These are phyloP conservation scores for Oxytropis ochrocephala DNA, from an alignment of 306 rosid species.

Conservation along the genomic window DNA sequence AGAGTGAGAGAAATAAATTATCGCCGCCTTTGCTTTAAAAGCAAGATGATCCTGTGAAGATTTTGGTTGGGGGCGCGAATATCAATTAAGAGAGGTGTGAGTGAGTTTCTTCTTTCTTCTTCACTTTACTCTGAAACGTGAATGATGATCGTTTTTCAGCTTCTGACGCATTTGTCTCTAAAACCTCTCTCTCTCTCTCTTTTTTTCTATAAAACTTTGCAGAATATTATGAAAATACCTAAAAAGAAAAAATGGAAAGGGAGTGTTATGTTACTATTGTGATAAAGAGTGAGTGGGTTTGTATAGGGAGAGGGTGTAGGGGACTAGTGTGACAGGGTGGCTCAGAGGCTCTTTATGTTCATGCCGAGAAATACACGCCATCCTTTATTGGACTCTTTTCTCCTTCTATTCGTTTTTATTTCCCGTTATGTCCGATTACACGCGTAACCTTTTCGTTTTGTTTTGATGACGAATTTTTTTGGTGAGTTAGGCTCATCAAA, in stretches of 20 bases:
- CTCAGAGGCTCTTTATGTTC: conserved; percentile 20
- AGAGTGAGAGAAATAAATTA: conserved; percentile 24
- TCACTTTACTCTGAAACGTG: neutral
- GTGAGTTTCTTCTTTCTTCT: neutral
- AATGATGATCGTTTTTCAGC: conserved; percentile 17
- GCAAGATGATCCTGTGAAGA: conserved; percentile 49
- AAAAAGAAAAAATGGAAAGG: neutral
- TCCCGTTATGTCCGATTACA: no score
- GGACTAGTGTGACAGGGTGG: conserved; percentile 55
- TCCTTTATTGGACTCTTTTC: no score
- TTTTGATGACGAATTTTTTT: no score
- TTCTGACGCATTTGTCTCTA: conserved; percentile 47
- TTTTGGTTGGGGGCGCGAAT: conserved; percentile 55
- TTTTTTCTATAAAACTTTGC: conserved; percentile 12
- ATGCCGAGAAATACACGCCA: no score
- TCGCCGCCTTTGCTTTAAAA: conserved; percentile 79
- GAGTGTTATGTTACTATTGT: no score
- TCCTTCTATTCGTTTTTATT: no score
- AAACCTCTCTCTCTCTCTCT: neutral
- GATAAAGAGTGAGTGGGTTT: neutral
- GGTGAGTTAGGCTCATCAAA: no score
- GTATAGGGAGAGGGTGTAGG: conserved; percentile 42
- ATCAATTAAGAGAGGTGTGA: conserved; percentile 30
- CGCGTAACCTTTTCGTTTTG: no score
- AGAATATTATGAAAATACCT: neutral